These are phyloP conservation scores for Nephelium lappaceum DNA, from an alignment of 345 rosid genomes.

Conservation along the genomic window DNA sequence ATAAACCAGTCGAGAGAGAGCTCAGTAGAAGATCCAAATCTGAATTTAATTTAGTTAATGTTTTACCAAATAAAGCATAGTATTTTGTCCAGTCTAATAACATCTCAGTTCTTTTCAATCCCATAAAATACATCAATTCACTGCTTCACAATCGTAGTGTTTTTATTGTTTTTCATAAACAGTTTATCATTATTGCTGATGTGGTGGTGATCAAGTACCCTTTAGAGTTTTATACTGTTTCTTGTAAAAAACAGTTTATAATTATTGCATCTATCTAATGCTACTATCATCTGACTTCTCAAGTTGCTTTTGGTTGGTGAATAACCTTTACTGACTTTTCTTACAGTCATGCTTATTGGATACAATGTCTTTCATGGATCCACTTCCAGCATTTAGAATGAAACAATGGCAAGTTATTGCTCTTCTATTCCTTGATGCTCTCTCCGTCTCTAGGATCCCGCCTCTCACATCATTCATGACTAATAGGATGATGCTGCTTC, in stretches of 20 bases:
- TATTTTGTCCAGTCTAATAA: no score
- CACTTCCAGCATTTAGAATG: slow-evolving; percentile 63
- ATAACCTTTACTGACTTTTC: neutral
- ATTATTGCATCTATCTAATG: neutral
- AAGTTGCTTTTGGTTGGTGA: neutral
- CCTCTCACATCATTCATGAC: slow-evolving; percentile 53
- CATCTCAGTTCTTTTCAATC: no score
- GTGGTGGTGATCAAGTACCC: neutral
- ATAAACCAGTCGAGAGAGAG: no score
- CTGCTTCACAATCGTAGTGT: no score
- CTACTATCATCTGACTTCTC: neutral
- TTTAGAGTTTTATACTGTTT: neutral
- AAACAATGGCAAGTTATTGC: slow-evolving; percentile 85
- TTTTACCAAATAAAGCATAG: no score
- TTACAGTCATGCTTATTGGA: slow-evolving; percentile 71
- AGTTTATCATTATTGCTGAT: no score
- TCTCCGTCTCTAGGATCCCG: slow-evolving; percentile 73
- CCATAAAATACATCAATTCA: no score
- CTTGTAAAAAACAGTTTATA: neutral
- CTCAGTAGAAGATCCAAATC: no score
- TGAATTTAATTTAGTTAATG: no score
- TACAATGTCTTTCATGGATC: slow-evolving; percentile 78
- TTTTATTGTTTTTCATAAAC: neutral
- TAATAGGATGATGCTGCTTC: slow-evolving; percentile 48
- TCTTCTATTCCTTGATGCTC: slow-evolving; percentile 74